Evolutionary conservation across 176 grass and related monocot species (phyloP).

Genomic region (Oryza brachyantha): DNA sequence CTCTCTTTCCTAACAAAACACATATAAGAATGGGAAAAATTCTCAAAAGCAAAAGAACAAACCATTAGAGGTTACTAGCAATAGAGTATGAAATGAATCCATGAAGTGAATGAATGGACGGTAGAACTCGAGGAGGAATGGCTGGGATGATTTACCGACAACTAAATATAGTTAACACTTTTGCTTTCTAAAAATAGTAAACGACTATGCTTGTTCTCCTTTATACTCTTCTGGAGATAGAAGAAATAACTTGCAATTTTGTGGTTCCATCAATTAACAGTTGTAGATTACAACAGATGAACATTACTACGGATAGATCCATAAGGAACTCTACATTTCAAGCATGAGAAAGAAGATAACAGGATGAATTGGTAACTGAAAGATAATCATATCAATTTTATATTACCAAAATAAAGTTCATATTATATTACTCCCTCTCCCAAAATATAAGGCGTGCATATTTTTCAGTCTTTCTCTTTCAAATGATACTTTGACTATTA

Average conservation of each 20-base stretch:
- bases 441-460: neutral
- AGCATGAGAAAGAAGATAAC: neutral
- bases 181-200: constrained; percentile 30
- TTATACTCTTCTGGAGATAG: constrained; percentile 14
- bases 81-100: neutral
- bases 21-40: constrained; percentile 12
- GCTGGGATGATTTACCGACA: constrained; percentile 17
- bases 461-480: too few species aligned
- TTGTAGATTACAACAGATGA: neutral
- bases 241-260: neutral
- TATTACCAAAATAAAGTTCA: neutral
- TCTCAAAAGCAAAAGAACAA: constrained; percentile 25
- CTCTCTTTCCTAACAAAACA: neutral
- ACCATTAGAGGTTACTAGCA: constrained; percentile 24
- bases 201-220: neutral
- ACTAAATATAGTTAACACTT: constrained; percentile 36
- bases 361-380: neutral
- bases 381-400: neutral
- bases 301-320: neutral
- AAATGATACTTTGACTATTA: too few species aligned
- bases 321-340: neutral
- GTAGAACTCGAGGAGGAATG: neutral
- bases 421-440: neutral
- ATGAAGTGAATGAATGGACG: neutral
- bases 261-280: neutral